These are phyloP conservation scores for Posidonia australis DNA, from an alignment of 106 monocot species.

Conservation along the genomic window DNA sequence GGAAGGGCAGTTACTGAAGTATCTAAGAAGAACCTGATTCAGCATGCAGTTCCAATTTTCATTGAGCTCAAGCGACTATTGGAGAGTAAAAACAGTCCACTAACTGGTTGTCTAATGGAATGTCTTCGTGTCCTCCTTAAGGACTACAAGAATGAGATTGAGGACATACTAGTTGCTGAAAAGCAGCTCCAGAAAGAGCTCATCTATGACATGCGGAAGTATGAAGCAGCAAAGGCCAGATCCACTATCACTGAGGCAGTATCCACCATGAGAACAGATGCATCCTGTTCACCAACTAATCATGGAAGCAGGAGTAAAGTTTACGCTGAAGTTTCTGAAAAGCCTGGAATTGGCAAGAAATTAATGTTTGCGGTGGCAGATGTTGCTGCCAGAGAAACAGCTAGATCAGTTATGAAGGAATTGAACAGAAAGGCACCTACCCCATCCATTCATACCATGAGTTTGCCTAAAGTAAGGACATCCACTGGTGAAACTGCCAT, in stretches of 20 bases:
- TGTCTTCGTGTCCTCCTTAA: conserved; percentile 72
- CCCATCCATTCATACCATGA: conserved; percentile 44
- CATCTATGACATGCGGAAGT: conserved; percentile 82
- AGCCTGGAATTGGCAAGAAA: conserved; percentile 22
- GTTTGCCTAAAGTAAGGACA: conserved; percentile 42
- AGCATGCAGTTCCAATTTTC: conserved; percentile 84
- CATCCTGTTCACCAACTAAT: conserved; percentile 13
- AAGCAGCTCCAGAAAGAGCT: conserved; percentile 95
- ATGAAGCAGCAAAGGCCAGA: conserved; percentile 49
- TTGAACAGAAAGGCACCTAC: conserved; percentile 27
- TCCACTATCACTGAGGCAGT: conserved; percentile 26
- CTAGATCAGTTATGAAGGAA: conserved; percentile 54
- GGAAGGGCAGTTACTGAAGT: conserved; percentile 77
- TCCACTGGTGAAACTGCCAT: background rate
- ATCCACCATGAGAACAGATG: conserved; percentile 12
- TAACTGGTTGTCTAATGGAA: conserved; percentile 84
- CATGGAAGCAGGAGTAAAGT: background rate
- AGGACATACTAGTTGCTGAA: conserved; percentile 86
- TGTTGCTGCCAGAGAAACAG: conserved; percentile 35
- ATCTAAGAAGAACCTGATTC: conserved; percentile 87
- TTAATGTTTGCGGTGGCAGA: conserved; percentile 39
- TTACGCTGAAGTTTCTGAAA: conserved; percentile 28
- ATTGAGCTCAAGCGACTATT: conserved; percentile 84
- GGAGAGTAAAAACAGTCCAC: conserved; percentile 81
- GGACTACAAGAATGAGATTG: conserved; percentile 90